Evolutionary conservation across 805 yeast genomes (phyloP), one percentile per base, ranked within the genome.

Genomic region (Pichia cabralensis): DNA sequence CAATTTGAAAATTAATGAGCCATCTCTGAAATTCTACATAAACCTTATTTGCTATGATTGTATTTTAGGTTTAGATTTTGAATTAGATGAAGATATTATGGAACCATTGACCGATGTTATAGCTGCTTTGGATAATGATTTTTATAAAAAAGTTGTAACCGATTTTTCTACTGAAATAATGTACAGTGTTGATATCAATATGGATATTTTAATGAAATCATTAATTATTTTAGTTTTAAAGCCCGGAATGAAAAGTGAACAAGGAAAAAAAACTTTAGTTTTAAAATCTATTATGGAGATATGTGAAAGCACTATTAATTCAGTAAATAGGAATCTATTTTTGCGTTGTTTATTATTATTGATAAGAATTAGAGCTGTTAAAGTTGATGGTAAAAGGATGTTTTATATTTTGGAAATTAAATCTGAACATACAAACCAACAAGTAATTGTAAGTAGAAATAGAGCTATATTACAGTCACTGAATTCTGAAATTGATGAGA

Each of bases 11-110:
- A 41, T 42, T 20, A 47, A 47, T 30, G 30, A 34, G 8, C 31
- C 32, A 11, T 36, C 40, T 2, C 31, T 39, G 15, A 26, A 31
- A 9, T 33, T 40, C 8, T 52, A 50, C 22, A 24, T 45, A 2
- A 28, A 36, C 16, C n/a, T 50, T 6, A 22, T 52, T 13, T 40
- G 47, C n/a, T 34, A 39, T 21, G 40, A 34, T 8, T 41, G 44
- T 17, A 30, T 48, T 10, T 16, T 43, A 8, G 28, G 40, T 15
- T 30, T 39, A 17, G 19, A 32, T 5, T 34, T 37, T 17, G 22
- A 32, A 11, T 27, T 43, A 12, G 32, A 26, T 10, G 40, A 38
- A 30, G 38, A 33, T 17, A 22, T 38, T 4, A 13, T 40, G 6
- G 26, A 30, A 6, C 22, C 41, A 8, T 4, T 41, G 4, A 29